Evolutionary conservation across 495 filamentous ascomycete species (phyloP), one percentile per base, ranked within the genome.

Genomic region (Penicillium maclennaniae): DNA sequence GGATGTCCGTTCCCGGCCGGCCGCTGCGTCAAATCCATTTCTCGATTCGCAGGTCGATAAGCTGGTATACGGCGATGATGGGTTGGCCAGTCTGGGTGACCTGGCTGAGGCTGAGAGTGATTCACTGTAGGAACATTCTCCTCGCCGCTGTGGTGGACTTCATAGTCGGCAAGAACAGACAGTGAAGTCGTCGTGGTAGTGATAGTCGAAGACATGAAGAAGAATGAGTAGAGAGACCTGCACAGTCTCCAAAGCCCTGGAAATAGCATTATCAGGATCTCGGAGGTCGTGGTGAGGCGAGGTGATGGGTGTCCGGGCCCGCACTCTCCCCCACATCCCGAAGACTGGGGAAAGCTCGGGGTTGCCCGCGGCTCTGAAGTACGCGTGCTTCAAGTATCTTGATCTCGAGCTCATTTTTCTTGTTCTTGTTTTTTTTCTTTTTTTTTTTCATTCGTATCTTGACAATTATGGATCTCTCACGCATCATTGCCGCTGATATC

Each of bases 61-160:
- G 69, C 53, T 16, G 79, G 81, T 14, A 82, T 67, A 17, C 75
- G 72, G 27, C 75, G 74, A 53, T 79, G 68, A 47, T 78, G 51
- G 1, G 63, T 61, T 1, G 74, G 70, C 80, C 77, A 82, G 45
- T 68, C 52, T 12, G 52, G 31, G 3, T 14, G 31, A 34, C 15
- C 10, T 12, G 3, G 1, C 4, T 34, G 31, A 14, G 31, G 31
- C 31, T 34, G 10, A 34, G 31, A 34, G 14, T 10, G 10, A 14
- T 12, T 34, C 10, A 10, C 2, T 12, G 38, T 6, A 7, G 45
- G 12, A 15, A 39, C n/a, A 47, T 49, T 28, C 20, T 50, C 39
- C 45, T 61, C 58, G 12, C 62, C 51, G 46, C 67, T 69, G 59
- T 79, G 68, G 34, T 73, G 70, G 31, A 80, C 59, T 38, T 76